Percentiles rank a stretch among this genome's conserved stretches.
phyloP scores from a whole-genome alignment of 805 yeast genomes.

The Zygoascus flipseniorum region DNA sequence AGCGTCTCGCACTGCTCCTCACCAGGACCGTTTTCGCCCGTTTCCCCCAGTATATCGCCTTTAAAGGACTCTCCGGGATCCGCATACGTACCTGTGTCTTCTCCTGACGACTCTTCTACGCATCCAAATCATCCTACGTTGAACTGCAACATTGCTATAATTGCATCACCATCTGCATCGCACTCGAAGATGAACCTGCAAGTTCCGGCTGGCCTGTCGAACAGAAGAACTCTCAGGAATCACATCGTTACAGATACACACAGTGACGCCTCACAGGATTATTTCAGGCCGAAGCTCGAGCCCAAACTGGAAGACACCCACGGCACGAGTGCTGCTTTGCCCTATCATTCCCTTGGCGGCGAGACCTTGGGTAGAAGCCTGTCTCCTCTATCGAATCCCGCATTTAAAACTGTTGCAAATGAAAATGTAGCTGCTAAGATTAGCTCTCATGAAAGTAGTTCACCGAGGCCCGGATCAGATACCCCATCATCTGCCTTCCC shows the following conservation, averaged over 20 bases:
- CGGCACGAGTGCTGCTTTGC: background rate
- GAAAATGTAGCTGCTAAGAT: background rate
- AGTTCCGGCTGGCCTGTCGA: background rate
- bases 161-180: background rate
- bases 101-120: background rate
- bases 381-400: background rate
- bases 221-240: background rate
- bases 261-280: background rate
- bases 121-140: background rate
- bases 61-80: background rate
- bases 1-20: background rate
- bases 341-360: background rate
- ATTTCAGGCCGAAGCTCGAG: background rate
- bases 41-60: background rate
- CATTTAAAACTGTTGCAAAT: background rate
- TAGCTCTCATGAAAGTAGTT: no score
- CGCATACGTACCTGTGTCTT: background rate
- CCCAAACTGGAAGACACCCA: background rate
- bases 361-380: background rate
- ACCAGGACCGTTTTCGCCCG: background rate
- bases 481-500: background rate
- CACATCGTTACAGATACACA: background rate
- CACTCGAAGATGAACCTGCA: background rate
- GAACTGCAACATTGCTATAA: background rate
- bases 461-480: background rate